These are phyloP conservation scores for Nitzschia palea DNA, from an alignment of 108 stramenopile species.

Conservation along the genomic window DNA sequence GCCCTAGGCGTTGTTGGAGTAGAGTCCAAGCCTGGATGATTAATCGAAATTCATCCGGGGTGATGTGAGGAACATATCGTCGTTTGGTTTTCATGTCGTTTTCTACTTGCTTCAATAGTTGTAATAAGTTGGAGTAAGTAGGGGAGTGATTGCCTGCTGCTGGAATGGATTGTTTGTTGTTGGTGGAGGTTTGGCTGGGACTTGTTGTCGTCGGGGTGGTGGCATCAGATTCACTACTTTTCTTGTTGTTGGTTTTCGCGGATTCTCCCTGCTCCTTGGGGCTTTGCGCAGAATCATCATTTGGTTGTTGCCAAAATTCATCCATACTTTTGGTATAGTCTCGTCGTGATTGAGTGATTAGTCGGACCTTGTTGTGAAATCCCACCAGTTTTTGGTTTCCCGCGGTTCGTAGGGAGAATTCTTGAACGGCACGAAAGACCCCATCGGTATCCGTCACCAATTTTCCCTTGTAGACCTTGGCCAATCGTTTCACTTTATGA, in stretches of 20 bases:
- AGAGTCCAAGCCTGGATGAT: neutral
- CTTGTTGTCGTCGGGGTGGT: neutral
- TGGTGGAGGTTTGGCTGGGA: too few species aligned
- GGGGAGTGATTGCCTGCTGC: too few species aligned
- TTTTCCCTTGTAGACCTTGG: neutral
- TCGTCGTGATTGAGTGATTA: neutral
- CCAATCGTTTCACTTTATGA: constrained; percentile 3
- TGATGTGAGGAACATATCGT: neutral
- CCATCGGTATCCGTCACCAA: neutral
- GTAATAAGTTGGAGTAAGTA: too few species aligned
- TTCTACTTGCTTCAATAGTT: neutral
- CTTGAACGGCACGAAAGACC: neutral
- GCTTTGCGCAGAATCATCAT: neutral
- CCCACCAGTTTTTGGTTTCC: neutral
- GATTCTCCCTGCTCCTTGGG: neutral
- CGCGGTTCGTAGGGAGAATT: neutral
- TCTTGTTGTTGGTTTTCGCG: neutral
- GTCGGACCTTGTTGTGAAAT: neutral
- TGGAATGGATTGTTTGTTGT: too few species aligned
- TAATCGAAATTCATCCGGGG: neutral
- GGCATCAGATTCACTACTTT: neutral
- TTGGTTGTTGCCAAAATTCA: neutral
- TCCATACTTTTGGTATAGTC: neutral
- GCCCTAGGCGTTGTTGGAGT: neutral
- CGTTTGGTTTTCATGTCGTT: neutral